phyloP scores from a whole-genome alignment of 495 filamentous ascomycete genomes.

The Hyaloscypha variabilis region DNA sequence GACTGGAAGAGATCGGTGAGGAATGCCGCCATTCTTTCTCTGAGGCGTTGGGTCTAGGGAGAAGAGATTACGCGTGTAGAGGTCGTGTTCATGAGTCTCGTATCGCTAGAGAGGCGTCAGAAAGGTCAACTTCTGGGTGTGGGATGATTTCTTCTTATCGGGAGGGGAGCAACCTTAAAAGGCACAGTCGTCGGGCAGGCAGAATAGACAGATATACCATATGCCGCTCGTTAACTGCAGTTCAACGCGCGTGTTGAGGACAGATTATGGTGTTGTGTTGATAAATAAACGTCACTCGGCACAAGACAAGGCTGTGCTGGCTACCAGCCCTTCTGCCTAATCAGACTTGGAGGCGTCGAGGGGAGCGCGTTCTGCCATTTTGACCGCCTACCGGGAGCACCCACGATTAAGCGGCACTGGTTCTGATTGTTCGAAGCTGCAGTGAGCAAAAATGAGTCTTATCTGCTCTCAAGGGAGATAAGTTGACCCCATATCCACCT shows the following conservation, averaged over 20 bases:
- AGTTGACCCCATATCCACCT: no score
- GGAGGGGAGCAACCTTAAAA: not conserved
- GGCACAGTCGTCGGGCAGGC: not conserved
- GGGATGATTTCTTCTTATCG: not conserved
- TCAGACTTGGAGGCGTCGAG: no score
- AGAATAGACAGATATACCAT: not conserved
- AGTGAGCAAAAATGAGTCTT: no score
- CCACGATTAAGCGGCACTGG: not conserved
- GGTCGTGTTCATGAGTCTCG: not conserved
- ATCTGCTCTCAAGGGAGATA: no score
- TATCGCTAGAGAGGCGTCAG: not conserved
- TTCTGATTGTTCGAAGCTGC: no score
- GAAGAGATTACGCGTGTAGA: not conserved
- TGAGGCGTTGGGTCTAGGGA: not conserved
- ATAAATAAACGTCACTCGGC: not conserved
- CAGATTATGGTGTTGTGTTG: not conserved
- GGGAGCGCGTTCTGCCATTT: not conserved
- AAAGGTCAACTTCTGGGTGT: not conserved
- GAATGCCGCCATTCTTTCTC: conserved; percentile 72
- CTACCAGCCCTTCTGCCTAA: no score
- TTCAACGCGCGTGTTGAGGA: not conserved
- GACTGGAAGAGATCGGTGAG: conserved; percentile 82
- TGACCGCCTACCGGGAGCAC: not conserved
- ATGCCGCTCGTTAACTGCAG: not conserved
- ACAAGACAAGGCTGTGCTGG: not conserved